Evolutionary conservation across 2,329 filamentous ascomycete species (phyloP), one percentile per base, ranked within the genome.

Genomic region (Escovopsis weberi): DNA sequence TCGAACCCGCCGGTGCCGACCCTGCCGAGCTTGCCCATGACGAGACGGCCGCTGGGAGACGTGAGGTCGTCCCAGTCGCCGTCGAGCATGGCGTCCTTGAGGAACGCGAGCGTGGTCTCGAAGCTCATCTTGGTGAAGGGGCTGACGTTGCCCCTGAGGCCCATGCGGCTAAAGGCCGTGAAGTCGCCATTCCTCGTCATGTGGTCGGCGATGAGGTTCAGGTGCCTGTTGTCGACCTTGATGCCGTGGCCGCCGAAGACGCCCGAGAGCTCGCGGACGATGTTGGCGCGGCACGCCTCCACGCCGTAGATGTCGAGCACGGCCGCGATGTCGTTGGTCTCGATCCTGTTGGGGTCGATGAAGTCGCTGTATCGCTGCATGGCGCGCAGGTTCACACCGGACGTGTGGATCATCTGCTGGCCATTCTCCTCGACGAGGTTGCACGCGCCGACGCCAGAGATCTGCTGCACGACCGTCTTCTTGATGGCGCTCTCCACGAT

Each of bases 91-190:
- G 91, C 88, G 57, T 96, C 91, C 61, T 84, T 88, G 55, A 98
- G 70, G 69, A 95, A 95, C 1, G 83, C 81, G 34, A 96, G 75
- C 2, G 91, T 98, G 4, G 91, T 98, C 73, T 98, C 91, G 66
- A 96, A 98, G 61, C 85, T 94, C 89, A 96, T 96, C 73, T 96
- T 96, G 64, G 91, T 89, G 53, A 98, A 89, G 0, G 91, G 87
- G 51, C 81, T 88, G 26, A 89, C 81, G 55, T 85, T 88, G 50
- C 84, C 80, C 57, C 78, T 80, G 47, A 98, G 69, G 1, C 89
- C 91, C 57, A 85, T 93, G 39, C 91, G 82, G 64, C 85, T 94
- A 67, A 98, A 98, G 1, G 91, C 81, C 39, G 80, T 83, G 66
- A 93, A 98, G 2, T 78, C 80, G 50, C 91, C 91, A 46, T 80